These are phyloP conservation scores for Coemansia javaensis DNA, from an alignment of 192 early-diverging fungal species.

Conservation along the genomic window DNA sequence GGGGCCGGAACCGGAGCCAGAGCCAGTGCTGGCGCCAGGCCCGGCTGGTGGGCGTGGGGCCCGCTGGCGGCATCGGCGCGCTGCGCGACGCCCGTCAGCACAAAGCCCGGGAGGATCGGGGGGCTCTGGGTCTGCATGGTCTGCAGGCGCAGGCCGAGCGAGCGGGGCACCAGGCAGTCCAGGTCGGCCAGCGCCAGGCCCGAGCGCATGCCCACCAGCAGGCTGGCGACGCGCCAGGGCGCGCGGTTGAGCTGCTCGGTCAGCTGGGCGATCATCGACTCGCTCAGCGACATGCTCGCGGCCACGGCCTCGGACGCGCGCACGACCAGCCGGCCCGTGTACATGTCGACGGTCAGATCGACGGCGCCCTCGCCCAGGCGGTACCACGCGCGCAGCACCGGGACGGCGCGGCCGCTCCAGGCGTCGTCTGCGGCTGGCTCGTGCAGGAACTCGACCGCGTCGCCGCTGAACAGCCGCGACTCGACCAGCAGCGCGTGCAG, in stretches of 20 bases:
- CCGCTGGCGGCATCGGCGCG: not conserved
- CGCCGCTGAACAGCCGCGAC: slow-evolving; percentile 20
- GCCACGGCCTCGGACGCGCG: slow-evolving; percentile 33
- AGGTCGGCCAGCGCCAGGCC: slow-evolving; percentile 41
- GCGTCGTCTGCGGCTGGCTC: slow-evolving; percentile 8
- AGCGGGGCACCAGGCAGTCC: slow-evolving; percentile 36
- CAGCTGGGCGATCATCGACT: slow-evolving; percentile 32
- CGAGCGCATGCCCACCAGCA: slow-evolving; percentile 43
- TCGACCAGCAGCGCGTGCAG: slow-evolving; percentile 12
- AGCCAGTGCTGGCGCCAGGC: not conserved
- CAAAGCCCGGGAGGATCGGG: slow-evolving; percentile 27
- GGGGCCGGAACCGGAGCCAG: too few relatives aligned
- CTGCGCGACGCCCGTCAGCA: slow-evolving; percentile 7
- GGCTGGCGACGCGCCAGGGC: slow-evolving; percentile 35
- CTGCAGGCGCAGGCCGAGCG: slow-evolving; percentile 42
- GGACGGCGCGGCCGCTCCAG: slow-evolving; percentile 8
- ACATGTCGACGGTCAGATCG: slow-evolving; percentile 35
- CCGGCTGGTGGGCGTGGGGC: not conserved
- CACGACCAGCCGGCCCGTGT: slow-evolving; percentile 34
- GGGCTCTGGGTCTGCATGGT: slow-evolving; percentile 1
- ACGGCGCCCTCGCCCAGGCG: slow-evolving; percentile 37
- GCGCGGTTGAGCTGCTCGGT: slow-evolving; percentile 37
- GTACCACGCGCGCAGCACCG: slow-evolving; percentile 46
- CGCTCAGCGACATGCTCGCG: slow-evolving; percentile 23
- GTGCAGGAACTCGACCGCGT: slow-evolving; percentile 32